Base-by-base conservation (phyloP, 257 asterid genomes). In the Linaria vulgaris region DNA sequence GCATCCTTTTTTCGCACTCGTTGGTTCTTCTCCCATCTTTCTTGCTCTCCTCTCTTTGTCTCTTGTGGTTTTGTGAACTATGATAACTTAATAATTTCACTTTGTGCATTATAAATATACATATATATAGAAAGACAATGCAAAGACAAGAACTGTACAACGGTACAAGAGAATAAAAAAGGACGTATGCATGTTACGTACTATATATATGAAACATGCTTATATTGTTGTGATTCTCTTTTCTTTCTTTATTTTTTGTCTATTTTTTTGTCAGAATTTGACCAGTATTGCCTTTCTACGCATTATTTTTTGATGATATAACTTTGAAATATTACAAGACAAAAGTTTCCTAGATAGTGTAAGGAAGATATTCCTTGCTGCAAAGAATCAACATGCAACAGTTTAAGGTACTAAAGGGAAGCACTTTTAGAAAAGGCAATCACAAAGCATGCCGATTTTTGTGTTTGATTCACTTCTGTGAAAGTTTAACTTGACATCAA, bases 1-100 rank as follows among this genome's bases (percentile, higher is more conserved):
- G 78, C 97, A 87, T 0, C 97, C 97, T 50, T 72, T 75, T 12
- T 52, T 63, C 17, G 47, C 61, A 6, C 38, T 69, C 2, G 8
- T 75, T 65, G 64, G 64, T 61, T 64, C 69, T 3, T 69, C 69
- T 30, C 24, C 77, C 76, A 72, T 73, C 3, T 8, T 55, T 21
- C n/a, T 17, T 16, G 7, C 43, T 12, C 39, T 53, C 4, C 24
- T 14, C n/a, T n/a, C n/a, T n/a, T n/a, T 31, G 10, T 1, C 41
- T 34, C 41, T 11, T 34, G 5, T 34, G 41, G n/a, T 34, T 34
- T 19, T 46, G 8, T n/a, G 47, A 3, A 12, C 27, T 44, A 19
- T 62, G 4, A 54, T 30, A 20, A 6, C 24, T 55, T n/a, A n/a
- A n/a, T n/a, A n/a, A n/a, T n/a, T n/a, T n/a, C n/a, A n/a, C n/a